These are phyloP conservation scores for Pinus taeda DNA, from an alignment of 75 land plant genomes.

Conservation along the genomic window DNA sequence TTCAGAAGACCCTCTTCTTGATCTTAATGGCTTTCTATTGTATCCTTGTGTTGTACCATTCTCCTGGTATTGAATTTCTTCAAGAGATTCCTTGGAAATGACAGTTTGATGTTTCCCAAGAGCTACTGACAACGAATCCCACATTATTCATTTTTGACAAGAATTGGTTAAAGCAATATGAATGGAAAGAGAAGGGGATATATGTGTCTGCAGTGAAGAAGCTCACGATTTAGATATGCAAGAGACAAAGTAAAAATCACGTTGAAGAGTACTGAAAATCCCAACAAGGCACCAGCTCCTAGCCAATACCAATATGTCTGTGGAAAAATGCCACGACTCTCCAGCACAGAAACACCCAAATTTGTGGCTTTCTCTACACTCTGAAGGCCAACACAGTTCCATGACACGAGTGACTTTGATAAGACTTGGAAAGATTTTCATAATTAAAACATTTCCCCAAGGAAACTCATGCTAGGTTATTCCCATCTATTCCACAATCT, in stretches of 20 bases:
- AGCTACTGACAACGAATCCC: constrained; percentile 19
- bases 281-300: constrained; percentile 63
- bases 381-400: constrained; percentile 20
- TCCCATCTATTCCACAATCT: neutral
- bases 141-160: too few species aligned
- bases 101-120: constrained; percentile 64
- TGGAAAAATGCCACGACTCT: constrained; percentile 26
- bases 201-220: too few species aligned
- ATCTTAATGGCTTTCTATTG: neutral
- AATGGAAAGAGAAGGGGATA: neutral
- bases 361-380: constrained; percentile 17
- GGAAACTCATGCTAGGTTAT: neutral
- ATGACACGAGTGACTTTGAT: too few species aligned
- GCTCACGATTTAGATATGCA: constrained; percentile 64
- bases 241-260: constrained; percentile 64
- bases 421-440: neutral
- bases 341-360: constrained; percentile 52
- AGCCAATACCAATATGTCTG: constrained; percentile 75
- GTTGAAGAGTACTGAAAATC: constrained; percentile 64
- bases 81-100: constrained; percentile 60
- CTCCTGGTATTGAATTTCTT: constrained; percentile 34
- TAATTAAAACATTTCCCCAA: constrained; percentile 2
- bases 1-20: too few species aligned
- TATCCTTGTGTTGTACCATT: constrained; percentile 15
- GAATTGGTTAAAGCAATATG: neutral